Conservation (phyloP, 106 monocot species). For the Posidonia australis region DNA sequence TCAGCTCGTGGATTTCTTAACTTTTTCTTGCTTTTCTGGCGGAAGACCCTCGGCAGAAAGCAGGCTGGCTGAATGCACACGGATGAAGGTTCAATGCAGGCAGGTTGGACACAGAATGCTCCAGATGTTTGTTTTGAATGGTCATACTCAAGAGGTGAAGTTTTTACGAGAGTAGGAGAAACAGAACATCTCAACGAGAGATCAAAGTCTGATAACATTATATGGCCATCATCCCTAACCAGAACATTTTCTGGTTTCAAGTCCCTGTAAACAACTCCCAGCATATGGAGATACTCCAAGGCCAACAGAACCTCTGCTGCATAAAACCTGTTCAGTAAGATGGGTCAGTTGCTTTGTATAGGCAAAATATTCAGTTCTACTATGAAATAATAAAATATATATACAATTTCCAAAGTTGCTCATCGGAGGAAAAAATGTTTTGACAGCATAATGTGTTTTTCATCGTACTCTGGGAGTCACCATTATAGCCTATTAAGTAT, state of each 20-base stretch:
- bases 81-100: slow-evolving; percentile 19
- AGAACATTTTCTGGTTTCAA: slow-evolving; percentile 27
- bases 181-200: slow-evolving; percentile 23
- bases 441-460: no score
- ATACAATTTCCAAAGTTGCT: no score
- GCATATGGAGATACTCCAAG: slow-evolving; percentile 25
- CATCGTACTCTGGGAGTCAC: no score
- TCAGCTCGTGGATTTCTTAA: background rate
- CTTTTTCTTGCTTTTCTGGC: slow-evolving; percentile 12
- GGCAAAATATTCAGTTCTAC: no score
- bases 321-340: slow-evolving; percentile 16
- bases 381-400: background rate
- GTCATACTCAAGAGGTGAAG: slow-evolving; percentile 2
- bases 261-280: slow-evolving; percentile 32
- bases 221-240: slow-evolving; percentile 27
- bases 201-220: slow-evolving; percentile 29
- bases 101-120: slow-evolving; percentile 18
- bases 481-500: no score
- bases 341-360: no score
- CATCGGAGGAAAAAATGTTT: no score
- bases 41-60: slow-evolving; percentile 20
- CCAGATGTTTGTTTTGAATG: slow-evolving; percentile 9
- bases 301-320: slow-evolving; percentile 26
- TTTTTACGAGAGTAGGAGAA: slow-evolving; percentile 20
- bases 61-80: slow-evolving; percentile 23